Base-by-base conservation (phyloP, 2,329 filamentous ascomycete species). In the Annulohypoxylon truncatum region DNA sequence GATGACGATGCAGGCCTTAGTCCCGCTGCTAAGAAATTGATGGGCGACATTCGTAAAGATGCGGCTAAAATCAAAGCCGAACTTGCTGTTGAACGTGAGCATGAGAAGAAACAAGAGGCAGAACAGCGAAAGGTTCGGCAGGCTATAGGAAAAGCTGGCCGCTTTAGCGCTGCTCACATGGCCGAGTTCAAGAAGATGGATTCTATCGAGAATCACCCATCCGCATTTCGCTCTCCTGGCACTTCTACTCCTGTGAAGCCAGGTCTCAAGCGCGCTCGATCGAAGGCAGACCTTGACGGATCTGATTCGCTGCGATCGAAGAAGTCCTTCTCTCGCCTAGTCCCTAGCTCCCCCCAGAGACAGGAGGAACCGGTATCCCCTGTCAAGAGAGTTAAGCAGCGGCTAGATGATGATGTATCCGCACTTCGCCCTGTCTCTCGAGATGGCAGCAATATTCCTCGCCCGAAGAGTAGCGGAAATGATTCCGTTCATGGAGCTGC, bases 161-260 rank as follows among this genome's bases (percentile, higher is more conserved):
- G 95, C 47, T 98, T 90, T 80, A 97, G 93, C 76, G 90, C 93
- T 68, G 89, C 88, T 35, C 95, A 98, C 77, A 91, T 92, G 87
- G 89, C 90, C 52, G 88, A 95, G 75, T 97, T 98, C 82, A 93
- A 93, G 80, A 98, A 97, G 83, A 97, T 98, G 95, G 94, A 97
- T 77, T 97, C 94, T 1, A 97, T 98, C 75, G 92, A 89, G 44
- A 90, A 90, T 67, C 94, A 97, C 77, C 85, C 93, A 7, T 97
- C 94, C 9, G 87, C 90, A 13, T 96, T 90, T 81, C 86, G 92
- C 67, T 85, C 85, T 20, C 83, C 87, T 64, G 79, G 83, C 3
- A 83, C 85, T 7, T 79, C 82, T 69, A 85, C 86, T n/a, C 86
- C 87, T 8, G 76, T 81, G 42, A 89, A 82, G 57, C 72, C 74